Base-by-base conservation (phyloP, 768 basidiomycete genomes). In the Lanmaoa pseudosensibilis region DNA sequence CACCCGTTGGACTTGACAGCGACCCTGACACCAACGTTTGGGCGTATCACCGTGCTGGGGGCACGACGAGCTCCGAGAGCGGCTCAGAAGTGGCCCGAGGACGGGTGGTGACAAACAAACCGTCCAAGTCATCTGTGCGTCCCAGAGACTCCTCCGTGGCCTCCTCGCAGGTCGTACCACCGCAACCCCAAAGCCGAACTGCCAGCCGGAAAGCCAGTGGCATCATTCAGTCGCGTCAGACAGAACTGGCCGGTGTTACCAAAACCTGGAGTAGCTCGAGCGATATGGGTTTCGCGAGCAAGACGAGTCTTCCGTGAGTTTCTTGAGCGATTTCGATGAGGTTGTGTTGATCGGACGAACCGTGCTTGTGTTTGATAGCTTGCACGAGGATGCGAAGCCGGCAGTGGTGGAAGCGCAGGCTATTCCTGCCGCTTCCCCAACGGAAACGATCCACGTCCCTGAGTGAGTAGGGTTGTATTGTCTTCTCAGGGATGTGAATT, bases 261-360 rank as follows among this genome's bases (percentile, higher is more conserved):
- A 72, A 65, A 52, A 74, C 72, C 2, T 72, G 66, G 65, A 69
- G 70, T 36, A 65, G 55, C 45, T 60, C 63, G n/a, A 67, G 63
- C 40, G 61, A 64, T 1, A 54, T 67, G 48, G 64, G 65, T 8
- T 52, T 73, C 12, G 53, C 43, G 21, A 62, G 60, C 41, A 62
- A 48, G 41, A 19, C 50, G 32, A 66, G 52, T 52, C 34, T 59
- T 44, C 37, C 25, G 69, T 70, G 49, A 54, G 70, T 65, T 30
- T 40, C 19, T 52, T 30, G 32, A 19, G 11, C 12, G n/a, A 36
- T 37, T 34, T 39, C 2, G 27, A 37, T 16, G 46, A 21, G 5
- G 10, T 16, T 13, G 12, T 41, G 33, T 56, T 50, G 44, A 57
- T 19, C 15, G 21, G 23, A 47, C 32, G 8, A 25, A 44, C 11